Evolutionary conservation across 2,329 filamentous ascomycete species (phyloP).

Genomic region (Botrytis cinerea): DNA sequence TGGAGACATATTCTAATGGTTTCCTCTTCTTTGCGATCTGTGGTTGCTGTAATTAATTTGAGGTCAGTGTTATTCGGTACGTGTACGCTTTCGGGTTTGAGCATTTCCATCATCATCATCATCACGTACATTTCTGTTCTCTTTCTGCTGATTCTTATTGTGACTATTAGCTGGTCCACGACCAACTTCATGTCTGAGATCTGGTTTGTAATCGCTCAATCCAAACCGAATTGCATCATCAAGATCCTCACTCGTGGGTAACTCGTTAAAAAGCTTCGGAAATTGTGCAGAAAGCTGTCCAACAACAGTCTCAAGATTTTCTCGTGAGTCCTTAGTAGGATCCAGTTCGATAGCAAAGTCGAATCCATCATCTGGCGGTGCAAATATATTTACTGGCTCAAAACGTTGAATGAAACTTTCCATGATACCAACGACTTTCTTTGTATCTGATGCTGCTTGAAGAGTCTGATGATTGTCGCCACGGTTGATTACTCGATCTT

Average conservation of each 20-base stretch:
- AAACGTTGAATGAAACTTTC: conserved; percentile 88
- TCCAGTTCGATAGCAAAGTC: conserved; percentile 85
- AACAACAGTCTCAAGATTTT: conserved; percentile 82
- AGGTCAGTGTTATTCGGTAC: conserved; percentile 1
- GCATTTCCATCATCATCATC: background rate
- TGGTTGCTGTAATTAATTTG: conserved; percentile 29
- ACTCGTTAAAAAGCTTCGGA: conserved; percentile 69
- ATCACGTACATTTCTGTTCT: conserved; percentile 13
- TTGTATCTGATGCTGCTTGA: conserved; percentile 71
- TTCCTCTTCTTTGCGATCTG: conserved; percentile 50
- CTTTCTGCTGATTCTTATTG: conserved; percentile 42
- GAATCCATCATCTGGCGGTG: conserved; percentile 76
- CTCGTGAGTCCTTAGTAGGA: conserved; percentile 71
- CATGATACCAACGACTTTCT: conserved; percentile 88
- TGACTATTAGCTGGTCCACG: conserved; percentile 48
- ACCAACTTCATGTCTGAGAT: conserved; percentile 74
- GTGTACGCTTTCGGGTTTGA: background rate
- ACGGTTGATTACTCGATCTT: conserved; percentile 75
- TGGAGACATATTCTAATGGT: conserved; percentile 64
- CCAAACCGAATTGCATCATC: conserved; percentile 78
- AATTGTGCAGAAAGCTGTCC: conserved; percentile 72
- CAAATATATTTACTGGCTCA: conserved; percentile 69
- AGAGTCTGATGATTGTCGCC: conserved; percentile 99
- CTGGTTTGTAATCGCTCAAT: conserved; percentile 74
- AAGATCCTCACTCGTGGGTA: conserved; percentile 73